Evolutionary conservation across 352 stramenopile species (phyloP), one percentile per base, ranked within the genome.

Genomic region (Pythium plurisporium): DNA sequence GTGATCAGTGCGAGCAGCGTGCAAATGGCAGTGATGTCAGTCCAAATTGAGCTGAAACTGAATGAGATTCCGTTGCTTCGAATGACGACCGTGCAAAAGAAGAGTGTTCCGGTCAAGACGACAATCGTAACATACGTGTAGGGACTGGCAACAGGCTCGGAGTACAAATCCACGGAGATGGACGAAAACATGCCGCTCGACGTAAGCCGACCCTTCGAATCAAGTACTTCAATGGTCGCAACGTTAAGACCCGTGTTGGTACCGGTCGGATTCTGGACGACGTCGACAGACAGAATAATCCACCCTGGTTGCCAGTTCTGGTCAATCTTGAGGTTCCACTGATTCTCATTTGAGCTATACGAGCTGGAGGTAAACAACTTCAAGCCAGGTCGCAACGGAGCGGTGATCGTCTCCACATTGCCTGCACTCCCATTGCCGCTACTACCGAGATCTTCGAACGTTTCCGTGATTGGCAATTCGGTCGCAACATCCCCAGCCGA

Each of bases 61-160:
- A 95, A 92, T 19, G 82, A 74, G 5, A 95, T 68, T 0, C 85
- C 85, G 54, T 95, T 89, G 53, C 82, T 89, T 17, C 76, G 79
- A 53, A 95, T 91, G 38, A 89, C 84, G 12, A 92, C 69, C 29
- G 76, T 80, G 57, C 85, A 95, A 47, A 95, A 95, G 2, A 87
- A 61, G 29, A 95, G 67, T 27, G 81, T 87, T 7, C 82, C 76
- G 31, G 90, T 78, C n/a, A 95, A 68, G 19, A 95, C 74, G 31
- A 93, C 85, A 62, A 95, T 86, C 2, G 82, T 91, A 26, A 95
- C 82, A 67, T 92, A 95, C 46, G 91, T 95, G 71, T 95, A 95
- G 55, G 85, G 83, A 59, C 85, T 93, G 17, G 76, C 69, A n/a
- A 67, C 80, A 5, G 81, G 69, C 12, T 79, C 72, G 1, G 69